Conservation (phyloP, 176 grass and related monocot genomes). For the Eragrostis nindensis region DNA sequence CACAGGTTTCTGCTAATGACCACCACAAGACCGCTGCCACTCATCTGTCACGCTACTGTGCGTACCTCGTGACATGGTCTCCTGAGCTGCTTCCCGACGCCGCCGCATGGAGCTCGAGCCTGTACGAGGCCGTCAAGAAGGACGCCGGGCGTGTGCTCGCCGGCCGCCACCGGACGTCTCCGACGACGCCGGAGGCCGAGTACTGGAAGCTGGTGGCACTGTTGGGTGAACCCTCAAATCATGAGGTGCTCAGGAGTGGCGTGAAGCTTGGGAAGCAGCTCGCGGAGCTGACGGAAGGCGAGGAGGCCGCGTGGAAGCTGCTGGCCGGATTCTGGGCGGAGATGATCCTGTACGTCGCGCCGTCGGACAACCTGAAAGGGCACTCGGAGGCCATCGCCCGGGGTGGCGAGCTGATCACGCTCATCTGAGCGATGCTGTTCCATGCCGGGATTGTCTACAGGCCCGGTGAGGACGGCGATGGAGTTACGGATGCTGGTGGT, state of each 20-base stretch:
- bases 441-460: background rate
- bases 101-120: background rate
- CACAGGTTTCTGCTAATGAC: background rate
- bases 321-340: background rate
- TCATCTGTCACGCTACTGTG: slow-evolving; percentile 33
- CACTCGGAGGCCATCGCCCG: slow-evolving; percentile 21
- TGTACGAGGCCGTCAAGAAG: slow-evolving; percentile 27
- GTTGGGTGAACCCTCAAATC: background rate
- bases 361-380: background rate
- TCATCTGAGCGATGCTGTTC: slow-evolving; percentile 24
- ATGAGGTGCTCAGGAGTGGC: background rate
- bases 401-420: slow-evolving; percentile 34
- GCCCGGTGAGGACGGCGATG: no score
- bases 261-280: background rate
- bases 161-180: background rate
- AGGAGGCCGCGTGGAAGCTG: background rate
- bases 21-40: background rate
- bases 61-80: background rate
- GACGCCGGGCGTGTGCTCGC: background rate
- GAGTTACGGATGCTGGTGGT: no score
- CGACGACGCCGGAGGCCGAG: background rate
- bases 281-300: background rate
- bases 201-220: background rate
- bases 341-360: background rate
- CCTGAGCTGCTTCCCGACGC: slow-evolving; percentile 27